phyloP scores from a whole-genome alignment of 805 yeast species.

The Candida nitratophila region DNA sequence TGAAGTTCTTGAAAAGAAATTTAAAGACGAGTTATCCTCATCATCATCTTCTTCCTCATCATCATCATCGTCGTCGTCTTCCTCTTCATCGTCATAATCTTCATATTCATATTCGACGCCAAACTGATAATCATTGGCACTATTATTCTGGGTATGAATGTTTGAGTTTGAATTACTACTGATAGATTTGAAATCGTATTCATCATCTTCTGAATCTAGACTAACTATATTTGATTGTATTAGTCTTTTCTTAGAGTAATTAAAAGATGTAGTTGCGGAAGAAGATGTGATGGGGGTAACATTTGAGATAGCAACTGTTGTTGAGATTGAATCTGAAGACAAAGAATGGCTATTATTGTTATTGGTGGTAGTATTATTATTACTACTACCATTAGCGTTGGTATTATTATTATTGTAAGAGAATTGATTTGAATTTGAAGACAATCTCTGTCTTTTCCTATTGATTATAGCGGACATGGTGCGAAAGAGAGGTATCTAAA shows the following conservation, averaged over 20 bases:
- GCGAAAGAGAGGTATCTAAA: neutral
- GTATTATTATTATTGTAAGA: neutral
- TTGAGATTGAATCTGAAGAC: conserved; percentile 8
- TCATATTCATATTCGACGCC: neutral
- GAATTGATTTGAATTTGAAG: neutral
- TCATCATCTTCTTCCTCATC: conserved; percentile 4
- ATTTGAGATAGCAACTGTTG: conserved; percentile 1
- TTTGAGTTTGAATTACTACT: conserved; percentile 2
- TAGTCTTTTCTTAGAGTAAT: neutral
- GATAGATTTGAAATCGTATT: too few species aligned
- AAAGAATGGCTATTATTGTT: neutral
- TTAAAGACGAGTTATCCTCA: neutral
- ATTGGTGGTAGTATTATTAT: neutral
- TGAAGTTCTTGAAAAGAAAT: conserved; percentile 6
- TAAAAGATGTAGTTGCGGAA: neutral
- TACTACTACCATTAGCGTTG: neutral
- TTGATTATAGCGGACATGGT: conserved; percentile 21
- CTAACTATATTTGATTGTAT: conserved; percentile 24
- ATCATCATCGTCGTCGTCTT: conserved; percentile 8
- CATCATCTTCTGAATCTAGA: conserved; percentile 36
- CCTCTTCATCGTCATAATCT: conserved; percentile 2
- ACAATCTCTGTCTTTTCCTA: conserved; percentile 33
- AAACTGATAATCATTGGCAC: conserved; percentile 6
- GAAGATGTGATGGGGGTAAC: neutral
- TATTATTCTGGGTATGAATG: conserved; percentile 4